Conservation (phyloP, 768 basidiomycete species). For the Amanita rimosa region DNA sequence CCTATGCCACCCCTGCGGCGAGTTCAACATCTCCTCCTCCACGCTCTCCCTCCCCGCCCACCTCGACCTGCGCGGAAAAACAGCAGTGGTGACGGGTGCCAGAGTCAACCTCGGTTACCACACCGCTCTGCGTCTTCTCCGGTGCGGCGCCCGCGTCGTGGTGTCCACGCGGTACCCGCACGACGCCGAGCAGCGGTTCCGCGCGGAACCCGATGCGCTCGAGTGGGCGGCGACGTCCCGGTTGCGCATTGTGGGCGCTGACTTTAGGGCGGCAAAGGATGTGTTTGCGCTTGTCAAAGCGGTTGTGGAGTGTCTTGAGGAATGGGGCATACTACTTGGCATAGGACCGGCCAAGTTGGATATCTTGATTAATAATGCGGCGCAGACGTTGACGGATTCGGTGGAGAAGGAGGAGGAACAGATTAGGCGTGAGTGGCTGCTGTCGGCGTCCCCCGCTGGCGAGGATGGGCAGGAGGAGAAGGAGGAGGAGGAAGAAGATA, state of each 20-base stretch:
- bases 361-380: slow-evolving; percentile 24
- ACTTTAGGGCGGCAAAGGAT: slow-evolving; percentile 22
- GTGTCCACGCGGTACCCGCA: slow-evolving; percentile 21
- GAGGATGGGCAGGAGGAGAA: too few relatives aligned
- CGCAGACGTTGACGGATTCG: slow-evolving; percentile 22
- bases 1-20: slow-evolving; percentile 17
- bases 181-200: slow-evolving; percentile 19
- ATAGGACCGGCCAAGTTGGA: slow-evolving; percentile 15
- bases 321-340: slow-evolving; percentile 10
- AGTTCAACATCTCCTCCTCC: slow-evolving; percentile 19
- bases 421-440: slow-evolving; percentile 13
- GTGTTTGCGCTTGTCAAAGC: slow-evolving; percentile 19
- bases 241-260: slow-evolving; percentile 20
- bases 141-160: slow-evolving; percentile 19
- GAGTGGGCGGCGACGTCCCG: slow-evolving; percentile 16
- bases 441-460: slow-evolving; percentile 8
- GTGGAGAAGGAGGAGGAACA: slow-evolving; percentile 16
- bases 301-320: slow-evolving; percentile 13
- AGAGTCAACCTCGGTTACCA: slow-evolving; percentile 23
- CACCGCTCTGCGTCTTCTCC: slow-evolving; percentile 19
- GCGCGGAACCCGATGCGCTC: slow-evolving; percentile 15
- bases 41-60: slow-evolving; percentile 16
- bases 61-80: slow-evolving; percentile 15
- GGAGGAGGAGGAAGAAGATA: too few relatives aligned
- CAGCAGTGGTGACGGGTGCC: slow-evolving; percentile 22